Percentiles rank a stretch among this genome's conserved stretches.
These are phyloP conservation scores for Apocynum venetum DNA, from an alignment of 257 asterid genomes.

Conservation along the genomic window DNA sequence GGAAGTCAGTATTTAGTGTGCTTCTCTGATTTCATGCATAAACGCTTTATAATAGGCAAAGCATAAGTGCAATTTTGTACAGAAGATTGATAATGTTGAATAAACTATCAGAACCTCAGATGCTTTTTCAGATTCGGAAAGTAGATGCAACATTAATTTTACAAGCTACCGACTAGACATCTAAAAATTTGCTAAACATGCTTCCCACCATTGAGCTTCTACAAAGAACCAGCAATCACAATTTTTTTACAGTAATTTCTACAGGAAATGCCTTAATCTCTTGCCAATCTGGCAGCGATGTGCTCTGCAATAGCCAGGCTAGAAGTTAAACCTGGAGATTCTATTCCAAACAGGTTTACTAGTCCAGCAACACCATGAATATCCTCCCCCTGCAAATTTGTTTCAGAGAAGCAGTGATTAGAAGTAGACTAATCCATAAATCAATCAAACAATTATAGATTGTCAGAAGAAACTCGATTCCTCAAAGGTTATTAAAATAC, in stretches of 20 bases:
- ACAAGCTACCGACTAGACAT: background rate
- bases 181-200: background rate
- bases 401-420: background rate
- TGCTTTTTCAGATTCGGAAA: background rate
- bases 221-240: background rate
- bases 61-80: background rate
- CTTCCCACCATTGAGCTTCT: background rate
- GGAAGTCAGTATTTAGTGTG: background rate
- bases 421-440: background rate
- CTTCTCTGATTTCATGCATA: background rate
- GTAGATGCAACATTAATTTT: background rate
- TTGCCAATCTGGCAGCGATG: slow-evolving; percentile 47
- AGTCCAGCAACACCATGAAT: slow-evolving; percentile 57
- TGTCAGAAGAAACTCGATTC: background rate
- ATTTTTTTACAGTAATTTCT: background rate
- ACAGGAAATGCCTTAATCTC: background rate
- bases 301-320: slow-evolving; percentile 72
- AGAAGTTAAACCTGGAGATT: slow-evolving; percentile 86
- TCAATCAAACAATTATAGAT: background rate
- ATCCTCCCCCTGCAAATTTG: slow-evolving; percentile 58
- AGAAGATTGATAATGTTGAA: background rate
- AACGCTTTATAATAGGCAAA: background rate
- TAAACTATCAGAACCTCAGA: background rate
- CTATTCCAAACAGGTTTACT: slow-evolving; percentile 73
- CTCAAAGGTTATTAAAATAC: background rate